A percentile compares a stretch with the other conserved stretches of the same genome.
Conservation (phyloP, 768 basidiomycete genomes). For the Boletales sp. region DNA sequence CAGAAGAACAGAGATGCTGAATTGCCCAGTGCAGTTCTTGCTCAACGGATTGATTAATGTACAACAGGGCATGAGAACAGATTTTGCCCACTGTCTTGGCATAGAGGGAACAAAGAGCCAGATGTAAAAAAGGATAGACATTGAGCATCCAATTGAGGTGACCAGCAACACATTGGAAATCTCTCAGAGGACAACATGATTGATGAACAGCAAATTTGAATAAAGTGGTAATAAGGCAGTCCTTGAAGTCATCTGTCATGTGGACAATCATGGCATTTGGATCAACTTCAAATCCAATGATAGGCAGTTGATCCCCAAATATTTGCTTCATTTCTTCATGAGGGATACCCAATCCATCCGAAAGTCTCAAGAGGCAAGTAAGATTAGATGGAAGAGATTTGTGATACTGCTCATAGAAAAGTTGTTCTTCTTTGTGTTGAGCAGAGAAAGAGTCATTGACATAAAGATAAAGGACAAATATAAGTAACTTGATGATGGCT, state of each 20-base stretch:
- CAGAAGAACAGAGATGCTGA: too few species aligned
- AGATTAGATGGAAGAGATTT: not conserved
- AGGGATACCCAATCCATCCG: constrained; percentile 29
- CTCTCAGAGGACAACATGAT: not conserved
- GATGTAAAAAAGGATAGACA: too few species aligned
- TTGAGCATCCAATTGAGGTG: constrained; percentile 25
- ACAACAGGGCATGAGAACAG: not conserved
- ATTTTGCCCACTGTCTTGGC: constrained; percentile 31
- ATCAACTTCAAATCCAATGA: constrained; percentile 37
- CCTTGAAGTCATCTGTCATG: constrained; percentile 3
- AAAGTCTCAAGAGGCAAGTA: constrained; percentile 23
- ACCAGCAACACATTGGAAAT: constrained; percentile 34
- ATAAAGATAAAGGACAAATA: constrained; percentile 20
- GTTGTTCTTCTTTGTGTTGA: not conserved
- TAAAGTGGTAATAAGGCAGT: constrained; percentile 13
- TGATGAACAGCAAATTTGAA: constrained; percentile 8
- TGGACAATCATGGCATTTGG: constrained; percentile 22
- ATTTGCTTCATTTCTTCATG: constrained; percentile 16
- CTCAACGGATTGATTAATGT: too few species aligned
- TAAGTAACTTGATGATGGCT: constrained; percentile 10
- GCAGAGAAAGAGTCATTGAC: constrained; percentile 26
- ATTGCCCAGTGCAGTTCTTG: too few species aligned
- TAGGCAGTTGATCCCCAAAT: not conserved
- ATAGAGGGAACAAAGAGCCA: constrained; percentile 23
- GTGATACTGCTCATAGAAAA: constrained; percentile 1